Conservation (phyloP, 1,284 basidiomycete genomes). For the Cystobasidium sp. region DNA sequence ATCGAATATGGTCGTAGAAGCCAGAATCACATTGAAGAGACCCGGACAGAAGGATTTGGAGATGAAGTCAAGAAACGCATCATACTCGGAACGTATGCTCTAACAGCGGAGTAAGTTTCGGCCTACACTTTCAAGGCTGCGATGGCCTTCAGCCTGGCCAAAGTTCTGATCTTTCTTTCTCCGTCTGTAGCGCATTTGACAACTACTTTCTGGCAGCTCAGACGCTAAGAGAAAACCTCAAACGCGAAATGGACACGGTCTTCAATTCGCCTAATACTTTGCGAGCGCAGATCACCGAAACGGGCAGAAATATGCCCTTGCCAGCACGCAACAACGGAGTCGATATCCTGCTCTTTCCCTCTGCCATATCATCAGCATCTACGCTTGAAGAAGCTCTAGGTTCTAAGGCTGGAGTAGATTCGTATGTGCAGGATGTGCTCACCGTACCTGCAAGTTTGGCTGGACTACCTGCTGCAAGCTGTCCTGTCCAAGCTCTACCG, state of each 20-base stretch:
- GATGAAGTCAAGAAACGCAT: constrained; percentile 84
- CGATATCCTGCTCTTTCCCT: constrained; percentile 81
- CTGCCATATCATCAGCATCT: constrained; percentile 78
- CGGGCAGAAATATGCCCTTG: background rate
- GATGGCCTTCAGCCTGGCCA: background rate
- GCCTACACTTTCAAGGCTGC: background rate
- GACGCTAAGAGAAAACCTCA: constrained; percentile 71
- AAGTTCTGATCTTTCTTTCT: background rate
- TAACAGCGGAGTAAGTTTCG: constrained; percentile 79
- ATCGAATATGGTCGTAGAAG: constrained; percentile 62
- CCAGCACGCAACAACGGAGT: constrained; percentile 60
- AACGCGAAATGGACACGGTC: constrained; percentile 72
- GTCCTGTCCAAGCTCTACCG: constrained; percentile 64
- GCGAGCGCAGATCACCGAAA: background rate
- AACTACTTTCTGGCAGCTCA: constrained; percentile 96
- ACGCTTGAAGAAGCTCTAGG: constrained; percentile 56
- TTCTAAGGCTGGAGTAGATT: background rate
- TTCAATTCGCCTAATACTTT: constrained; percentile 66
- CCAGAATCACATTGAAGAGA: constrained; percentile 4
- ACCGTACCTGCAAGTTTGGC: constrained; percentile 90
- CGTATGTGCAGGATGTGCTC: constrained; percentile 87
- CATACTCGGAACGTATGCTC: constrained; percentile 87
- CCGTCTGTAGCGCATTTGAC: constrained; percentile 75
- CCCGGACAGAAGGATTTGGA: constrained; percentile 69
- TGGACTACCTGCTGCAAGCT: constrained; percentile 78